Conservation (phyloP, 768 basidiomycete genomes). For the Podaxis sp. region DNA sequence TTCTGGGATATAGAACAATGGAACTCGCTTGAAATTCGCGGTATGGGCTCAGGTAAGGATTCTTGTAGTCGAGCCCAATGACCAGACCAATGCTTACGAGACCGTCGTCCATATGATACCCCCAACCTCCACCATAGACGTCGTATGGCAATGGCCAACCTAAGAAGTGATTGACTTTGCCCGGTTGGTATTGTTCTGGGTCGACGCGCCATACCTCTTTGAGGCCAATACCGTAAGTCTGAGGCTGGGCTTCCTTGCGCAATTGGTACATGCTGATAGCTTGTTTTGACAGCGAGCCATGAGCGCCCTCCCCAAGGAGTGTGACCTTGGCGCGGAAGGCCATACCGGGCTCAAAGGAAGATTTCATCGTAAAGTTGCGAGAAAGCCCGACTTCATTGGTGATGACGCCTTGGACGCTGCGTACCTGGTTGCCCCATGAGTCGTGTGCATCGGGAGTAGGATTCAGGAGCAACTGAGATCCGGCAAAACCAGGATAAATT, state of each 20-base stretch:
- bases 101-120: slow-evolving; percentile 94
- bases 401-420: slow-evolving; percentile 69
- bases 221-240: slow-evolving; percentile 94
- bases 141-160: slow-evolving; percentile 87
- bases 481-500: slow-evolving; percentile 96
- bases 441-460: slow-evolving; percentile 44
- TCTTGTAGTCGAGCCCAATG: slow-evolving; percentile 91
- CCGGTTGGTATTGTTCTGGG: slow-evolving; percentile 59
- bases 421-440: slow-evolving; percentile 40
- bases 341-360: slow-evolving; percentile 95
- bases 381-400: slow-evolving; percentile 96
- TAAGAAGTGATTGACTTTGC: slow-evolving; percentile 87
- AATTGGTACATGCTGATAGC: slow-evolving; percentile 74
- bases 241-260: slow-evolving; percentile 68
- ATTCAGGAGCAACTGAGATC: slow-evolving; percentile 76
- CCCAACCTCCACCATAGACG: slow-evolving; percentile 92
- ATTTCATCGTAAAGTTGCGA: slow-evolving; percentile 70
- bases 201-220: slow-evolving; percentile 97
- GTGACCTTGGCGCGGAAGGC: slow-evolving; percentile 91
- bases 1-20: neutral
- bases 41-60: slow-evolving; percentile 91
- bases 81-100: slow-evolving; percentile 90
- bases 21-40: slow-evolving; percentile 81
- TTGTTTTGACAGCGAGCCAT: slow-evolving; percentile 85
- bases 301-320: slow-evolving; percentile 92